Percentiles rank a stretch among this genome's conserved stretches.
Evolutionary conservation across 2,329 filamentous ascomycete species (phyloP).

Genomic region (Cercospora berteroae): DNA sequence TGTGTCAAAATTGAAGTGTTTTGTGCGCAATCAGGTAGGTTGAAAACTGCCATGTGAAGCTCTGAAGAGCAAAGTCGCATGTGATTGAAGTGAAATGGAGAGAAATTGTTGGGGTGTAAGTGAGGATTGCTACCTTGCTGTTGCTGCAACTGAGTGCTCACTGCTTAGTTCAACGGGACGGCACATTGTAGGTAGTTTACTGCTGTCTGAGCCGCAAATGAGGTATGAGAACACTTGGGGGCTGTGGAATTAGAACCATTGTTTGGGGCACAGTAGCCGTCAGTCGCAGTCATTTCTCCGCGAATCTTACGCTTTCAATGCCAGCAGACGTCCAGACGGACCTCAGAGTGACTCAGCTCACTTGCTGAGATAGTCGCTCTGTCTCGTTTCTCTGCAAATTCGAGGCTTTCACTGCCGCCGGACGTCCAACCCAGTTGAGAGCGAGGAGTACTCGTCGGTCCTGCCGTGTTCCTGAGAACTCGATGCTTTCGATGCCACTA

Average conservation of each 20-base stretch:
- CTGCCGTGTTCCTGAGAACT: too few relatives aligned
- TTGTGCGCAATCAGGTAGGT: neutral
- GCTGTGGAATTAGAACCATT: neutral
- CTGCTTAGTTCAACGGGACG: neutral
- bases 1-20: neutral
- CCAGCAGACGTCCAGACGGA: neutral
- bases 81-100: neutral
- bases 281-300: neutral
- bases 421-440: too few relatives aligned
- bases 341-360: neutral
- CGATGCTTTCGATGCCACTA: too few relatives aligned
- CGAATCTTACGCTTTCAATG: neutral
- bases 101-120: neutral
- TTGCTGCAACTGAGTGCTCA: neutral
- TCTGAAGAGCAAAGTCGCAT: neutral
- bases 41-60: neutral
- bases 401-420: too few relatives aligned
- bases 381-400: too few relatives aligned
- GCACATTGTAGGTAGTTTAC: neutral
- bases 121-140: neutral
- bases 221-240: neutral
- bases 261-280: neutral
- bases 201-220: neutral
- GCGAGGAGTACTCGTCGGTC: too few relatives aligned
- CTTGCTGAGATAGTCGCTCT: neutral